Evolutionary conservation across 2,329 filamentous ascomycete species (phyloP), one percentile per base, ranked within the genome.

Genomic region (Elsinoe australis): DNA sequence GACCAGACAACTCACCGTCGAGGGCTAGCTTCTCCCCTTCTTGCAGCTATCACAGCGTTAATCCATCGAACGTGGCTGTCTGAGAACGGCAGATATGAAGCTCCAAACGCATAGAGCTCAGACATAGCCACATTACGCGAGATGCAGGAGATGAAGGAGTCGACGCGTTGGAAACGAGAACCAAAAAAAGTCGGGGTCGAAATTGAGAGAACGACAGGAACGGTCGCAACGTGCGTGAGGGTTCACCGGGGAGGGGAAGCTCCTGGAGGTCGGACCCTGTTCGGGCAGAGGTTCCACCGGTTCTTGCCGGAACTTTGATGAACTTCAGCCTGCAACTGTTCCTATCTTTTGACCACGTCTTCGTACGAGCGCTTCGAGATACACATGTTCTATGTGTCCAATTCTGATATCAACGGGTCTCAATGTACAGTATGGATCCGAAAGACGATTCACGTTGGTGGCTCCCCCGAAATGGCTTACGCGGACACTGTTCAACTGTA

Each of bases 61-160:
- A 6, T 21, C 21, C 26, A 32, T 3, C 39, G 10, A 32, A 26
- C 39, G 26, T 44, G 39, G 39, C 26, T 44, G 39, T 18, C 26
- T 44, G 10, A 32, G 26, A n/a, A 10, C 5, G 14, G 24, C 24
- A 15, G 24, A 9, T 28, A 10, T 14, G 39, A 29, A 18, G n/a
- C 26, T 31, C 7, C 39, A 18, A 44, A n/a, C 14, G 39, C 7
- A 21, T 32, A 26, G n/a, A 44, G 39, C 24, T 32, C 15, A 17
- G 39, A 19, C 24, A n/a, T n/a, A n/a, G n/a, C n/a, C 15, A 7
- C 12, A 36, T 18, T 32, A 21, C 17, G 39, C 39, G 39, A 32
- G 39, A 44, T 44, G 17, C 39, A 44, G 39, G 39, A 44, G 39
- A 44, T 44, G 39, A 44, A 32, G 14, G 39, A 44, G 31, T 26